phyloP scores from a whole-genome alignment of 176 grass and related monocot genomes.

The Zea luxurians region DNA sequence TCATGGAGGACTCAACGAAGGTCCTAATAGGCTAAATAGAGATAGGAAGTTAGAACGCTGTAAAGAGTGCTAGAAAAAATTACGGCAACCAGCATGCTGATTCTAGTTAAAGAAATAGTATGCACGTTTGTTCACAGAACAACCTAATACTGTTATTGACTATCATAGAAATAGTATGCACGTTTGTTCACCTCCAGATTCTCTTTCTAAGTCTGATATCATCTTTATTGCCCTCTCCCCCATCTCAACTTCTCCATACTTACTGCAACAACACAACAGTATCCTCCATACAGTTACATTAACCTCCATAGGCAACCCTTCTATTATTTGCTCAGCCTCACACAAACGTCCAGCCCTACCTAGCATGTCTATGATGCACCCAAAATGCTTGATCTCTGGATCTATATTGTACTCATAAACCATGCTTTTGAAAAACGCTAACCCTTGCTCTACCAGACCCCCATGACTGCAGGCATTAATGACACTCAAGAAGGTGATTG shows the following conservation, averaged over 20 bases:
- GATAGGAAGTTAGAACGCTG: too few species aligned
- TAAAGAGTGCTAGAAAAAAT: too few species aligned
- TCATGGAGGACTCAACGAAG: too few species aligned
- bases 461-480: slow-evolving; percentile 70
- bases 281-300: slow-evolving; percentile 66
- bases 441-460: slow-evolving; percentile 65
- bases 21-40: too few species aligned
- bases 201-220: slow-evolving; percentile 53
- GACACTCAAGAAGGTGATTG: slow-evolving; percentile 59
- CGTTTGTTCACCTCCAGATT: slow-evolving; percentile 48
- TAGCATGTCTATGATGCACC: slow-evolving; percentile 72
- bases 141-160: too few species aligned
- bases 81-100: too few species aligned
- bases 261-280: slow-evolving; percentile 63
- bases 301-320: slow-evolving; percentile 52
- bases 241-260: slow-evolving; percentile 70
- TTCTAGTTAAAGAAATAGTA: too few species aligned
- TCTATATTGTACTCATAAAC: slow-evolving; percentile 53
- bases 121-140: too few species aligned
- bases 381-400: slow-evolving; percentile 70
- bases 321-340: slow-evolving; percentile 63
- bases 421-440: slow-evolving; percentile 63
- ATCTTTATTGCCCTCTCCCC: slow-evolving; percentile 64
- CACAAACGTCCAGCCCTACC: slow-evolving; percentile 61
- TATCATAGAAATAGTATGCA: too few species aligned